phyloP scores from a whole-genome alignment of 306 rosid genomes.

The Rosa multiflora region DNA sequence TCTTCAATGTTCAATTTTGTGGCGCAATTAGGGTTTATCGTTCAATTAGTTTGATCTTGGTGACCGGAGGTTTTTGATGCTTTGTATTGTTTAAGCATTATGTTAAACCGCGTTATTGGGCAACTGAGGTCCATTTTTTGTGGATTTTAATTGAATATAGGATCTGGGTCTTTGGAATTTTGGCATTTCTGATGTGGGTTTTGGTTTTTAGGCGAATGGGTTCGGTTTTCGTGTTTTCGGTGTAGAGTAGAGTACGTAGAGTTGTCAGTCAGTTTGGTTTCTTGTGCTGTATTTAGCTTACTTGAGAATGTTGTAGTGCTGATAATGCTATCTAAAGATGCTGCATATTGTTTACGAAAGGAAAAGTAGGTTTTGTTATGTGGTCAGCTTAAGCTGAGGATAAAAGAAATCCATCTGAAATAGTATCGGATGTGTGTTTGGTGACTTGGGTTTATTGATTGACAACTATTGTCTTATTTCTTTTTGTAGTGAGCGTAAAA shows the following conservation, averaged over 20 bases:
- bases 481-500: conserved; percentile 68
- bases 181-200: conserved; percentile 20
- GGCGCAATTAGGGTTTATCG: not conserved
- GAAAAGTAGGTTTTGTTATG: not conserved
- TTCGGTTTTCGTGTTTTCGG: not conserved
- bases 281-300: conserved; percentile 2
- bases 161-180: conserved; percentile 25
- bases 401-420: not conserved
- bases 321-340: not conserved
- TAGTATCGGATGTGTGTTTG: not conserved
- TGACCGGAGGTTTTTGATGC: not conserved
- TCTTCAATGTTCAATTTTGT: not conserved
- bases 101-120: not conserved
- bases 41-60: not conserved
- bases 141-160: conserved; percentile 20
- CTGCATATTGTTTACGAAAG: not conserved
- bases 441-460: not conserved
- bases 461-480: conserved; percentile 14
- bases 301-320: conserved; percentile 4
- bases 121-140: conserved; percentile 14
- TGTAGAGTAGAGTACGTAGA: not conserved
- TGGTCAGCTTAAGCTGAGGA: not conserved
- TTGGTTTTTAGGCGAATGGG: conserved; percentile 6
- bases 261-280: conserved; percentile 5
- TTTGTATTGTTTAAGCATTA: not conserved